Conservation (phyloP, 129 eudicot genomes). For the Artemisia annua region DNA sequence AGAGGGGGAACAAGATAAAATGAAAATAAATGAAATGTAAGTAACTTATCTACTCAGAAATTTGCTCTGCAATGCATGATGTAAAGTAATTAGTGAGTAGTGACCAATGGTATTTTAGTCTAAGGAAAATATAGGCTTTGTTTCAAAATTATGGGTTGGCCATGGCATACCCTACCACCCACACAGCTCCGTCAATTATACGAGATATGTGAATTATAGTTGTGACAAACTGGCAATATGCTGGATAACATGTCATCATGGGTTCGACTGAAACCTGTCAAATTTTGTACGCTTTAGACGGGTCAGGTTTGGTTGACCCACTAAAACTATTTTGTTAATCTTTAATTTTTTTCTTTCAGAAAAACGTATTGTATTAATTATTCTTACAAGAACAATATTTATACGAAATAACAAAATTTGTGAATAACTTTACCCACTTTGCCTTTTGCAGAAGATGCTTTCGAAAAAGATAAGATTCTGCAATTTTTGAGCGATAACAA, state of each 20-base stretch:
- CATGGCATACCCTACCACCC: too few species aligned
- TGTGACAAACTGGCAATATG: background rate
- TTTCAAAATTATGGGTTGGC: too few species aligned
- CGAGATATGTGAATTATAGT: background rate
- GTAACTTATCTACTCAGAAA: too few species aligned
- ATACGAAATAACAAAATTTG: too few species aligned
- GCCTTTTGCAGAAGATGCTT: constrained; percentile 60
- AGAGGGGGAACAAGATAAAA: too few species aligned
- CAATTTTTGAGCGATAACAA: constrained; percentile 74
- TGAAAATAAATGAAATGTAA: too few species aligned
- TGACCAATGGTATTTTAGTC: too few species aligned
- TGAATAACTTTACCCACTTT: constrained; percentile 4
- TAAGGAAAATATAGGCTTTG: too few species aligned
- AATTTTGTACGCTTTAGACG: background rate
- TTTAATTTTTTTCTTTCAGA: too few species aligned
- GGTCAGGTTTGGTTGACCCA: background rate
- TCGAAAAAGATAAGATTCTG: constrained; percentile 52
- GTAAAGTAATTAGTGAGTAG: too few species aligned
- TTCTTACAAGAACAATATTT: background rate
- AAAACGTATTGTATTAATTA: background rate
- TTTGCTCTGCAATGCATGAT: too few species aligned
- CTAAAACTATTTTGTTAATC: background rate
- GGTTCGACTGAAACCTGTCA: background rate
- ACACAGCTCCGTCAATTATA: background rate
- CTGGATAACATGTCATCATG: background rate